phyloP scores from a whole-genome alignment of 306 rosid genomes.

The Hippophae tibetana region DNA sequence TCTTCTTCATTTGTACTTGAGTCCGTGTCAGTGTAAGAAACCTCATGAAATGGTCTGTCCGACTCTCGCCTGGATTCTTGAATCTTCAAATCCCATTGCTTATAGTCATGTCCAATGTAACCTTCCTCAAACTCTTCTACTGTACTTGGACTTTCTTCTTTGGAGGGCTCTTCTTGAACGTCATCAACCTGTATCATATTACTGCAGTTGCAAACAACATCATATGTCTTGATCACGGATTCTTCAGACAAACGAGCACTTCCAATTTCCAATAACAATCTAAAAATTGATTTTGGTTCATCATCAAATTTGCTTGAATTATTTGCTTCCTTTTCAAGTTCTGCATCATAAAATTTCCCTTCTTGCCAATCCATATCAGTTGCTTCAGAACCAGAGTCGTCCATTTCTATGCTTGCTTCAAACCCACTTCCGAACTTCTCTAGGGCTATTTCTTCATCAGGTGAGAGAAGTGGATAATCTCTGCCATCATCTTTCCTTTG shows the following conservation, averaged over 20 bases:
- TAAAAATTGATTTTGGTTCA: conserved; percentile 21
- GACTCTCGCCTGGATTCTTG: conserved; percentile 23
- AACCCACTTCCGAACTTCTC: too few species aligned
- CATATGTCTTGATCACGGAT: conserved; percentile 28
- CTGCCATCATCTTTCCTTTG: conserved; percentile 12
- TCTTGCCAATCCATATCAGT: conserved; percentile 49
- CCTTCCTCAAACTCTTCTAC: conserved; percentile 20
- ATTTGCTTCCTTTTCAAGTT: conserved; percentile 23
- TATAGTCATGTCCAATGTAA: conserved; percentile 14
- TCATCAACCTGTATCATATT: conserved; percentile 10
- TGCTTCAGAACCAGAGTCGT: conserved; percentile 28
- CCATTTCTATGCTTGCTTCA: conserved; percentile 19
- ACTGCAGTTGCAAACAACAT: conserved; percentile 16
- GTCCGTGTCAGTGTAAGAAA: conserved; percentile 13
- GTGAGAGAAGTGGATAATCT: too few species aligned
- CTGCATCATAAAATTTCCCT: conserved; percentile 18
- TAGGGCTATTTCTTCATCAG: too few species aligned
- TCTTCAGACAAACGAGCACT: conserved; percentile 24
- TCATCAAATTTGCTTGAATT: conserved; percentile 25
- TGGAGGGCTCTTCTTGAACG: conserved; percentile 15
- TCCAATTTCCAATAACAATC: conserved; percentile 19
- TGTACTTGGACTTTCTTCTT: conserved; percentile 23
- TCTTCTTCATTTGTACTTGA: conserved; percentile 6
- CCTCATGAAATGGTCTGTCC: conserved; percentile 16
- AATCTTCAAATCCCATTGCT: conserved; percentile 13